phyloP scores from a whole-genome alignment of 495 filamentous ascomycete species.

The Hypomontagnella monticulosa region DNA sequence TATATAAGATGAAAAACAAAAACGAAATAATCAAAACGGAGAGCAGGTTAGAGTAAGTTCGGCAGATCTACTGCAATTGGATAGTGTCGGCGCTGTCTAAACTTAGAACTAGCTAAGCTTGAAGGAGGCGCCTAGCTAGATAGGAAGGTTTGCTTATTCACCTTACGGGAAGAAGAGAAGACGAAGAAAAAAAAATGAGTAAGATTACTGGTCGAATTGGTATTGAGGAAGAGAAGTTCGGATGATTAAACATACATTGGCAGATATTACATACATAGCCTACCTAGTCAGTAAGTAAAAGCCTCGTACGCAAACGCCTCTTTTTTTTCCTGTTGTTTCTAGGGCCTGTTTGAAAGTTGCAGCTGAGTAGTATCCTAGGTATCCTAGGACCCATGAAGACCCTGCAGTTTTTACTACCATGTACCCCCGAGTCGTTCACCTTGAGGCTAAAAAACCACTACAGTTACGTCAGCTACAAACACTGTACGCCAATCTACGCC shows the following conservation, averaged over 20 bases:
- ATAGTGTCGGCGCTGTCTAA: too few relatives aligned
- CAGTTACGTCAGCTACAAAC: conserved; percentile 2
- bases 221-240: neutral
- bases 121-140: too few relatives aligned
- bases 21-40: neutral
- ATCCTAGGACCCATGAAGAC: conserved; percentile 3
- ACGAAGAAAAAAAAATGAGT: too few relatives aligned
- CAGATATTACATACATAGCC: conserved; percentile 5
- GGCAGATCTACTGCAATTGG: too few relatives aligned
- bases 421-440: neutral
- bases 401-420: conserved; percentile 3
- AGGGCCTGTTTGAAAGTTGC: conserved; percentile 34
- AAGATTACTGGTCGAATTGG: neutral
- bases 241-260: neutral
- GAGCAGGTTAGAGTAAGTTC: too few relatives aligned
- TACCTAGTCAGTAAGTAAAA: neutral
- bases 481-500: conserved; percentile 25
- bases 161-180: neutral
- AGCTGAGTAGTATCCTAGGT: conserved; percentile 26
- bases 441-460: conserved; percentile 28
- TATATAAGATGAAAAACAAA: neutral
- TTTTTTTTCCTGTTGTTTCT: conserved; percentile 15
- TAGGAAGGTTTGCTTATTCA: neutral
- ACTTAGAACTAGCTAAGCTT: too few relatives aligned
- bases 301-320: neutral